Conservation (phyloP, 257 asterid species). For the Solanum raphanifolium region DNA sequence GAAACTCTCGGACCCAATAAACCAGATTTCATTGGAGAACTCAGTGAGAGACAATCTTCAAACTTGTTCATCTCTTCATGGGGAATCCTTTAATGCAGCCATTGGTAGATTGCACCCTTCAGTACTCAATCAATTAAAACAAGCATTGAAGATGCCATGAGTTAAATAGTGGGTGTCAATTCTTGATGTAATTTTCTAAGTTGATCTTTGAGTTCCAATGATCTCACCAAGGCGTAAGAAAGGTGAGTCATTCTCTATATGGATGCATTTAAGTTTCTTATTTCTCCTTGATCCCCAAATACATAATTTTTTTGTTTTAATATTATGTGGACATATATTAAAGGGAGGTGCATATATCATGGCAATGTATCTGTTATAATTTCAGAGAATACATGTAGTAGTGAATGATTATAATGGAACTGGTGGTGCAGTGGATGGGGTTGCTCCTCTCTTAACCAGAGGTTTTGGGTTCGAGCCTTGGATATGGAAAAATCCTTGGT, state of each 20-base stretch:
- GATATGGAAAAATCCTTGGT: not conserved
- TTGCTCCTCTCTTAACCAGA: not conserved
- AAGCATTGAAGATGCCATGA: constrained; percentile 77
- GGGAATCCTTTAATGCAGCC: constrained; percentile 69
- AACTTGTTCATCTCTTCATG: constrained; percentile 81
- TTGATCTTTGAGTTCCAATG: constrained; percentile 12
- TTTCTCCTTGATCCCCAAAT: not conserved
- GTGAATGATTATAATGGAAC: not conserved
- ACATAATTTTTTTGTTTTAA: not conserved
- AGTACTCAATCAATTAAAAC: constrained; percentile 66
- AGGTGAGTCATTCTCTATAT: not conserved
- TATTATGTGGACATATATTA: not conserved
- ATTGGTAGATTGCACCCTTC: constrained; percentile 85
- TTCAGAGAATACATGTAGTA: not conserved
- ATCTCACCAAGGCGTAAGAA: constrained; percentile 7
- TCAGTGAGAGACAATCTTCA: constrained; percentile 84
- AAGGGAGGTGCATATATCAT: not conserved
- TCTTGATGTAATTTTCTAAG: constrained; percentile 11
- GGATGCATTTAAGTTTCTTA: not conserved
- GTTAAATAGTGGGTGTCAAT: not conserved
- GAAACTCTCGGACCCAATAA: constrained; percentile 78
- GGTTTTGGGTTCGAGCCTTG: not conserved
- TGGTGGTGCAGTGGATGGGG: not conserved
- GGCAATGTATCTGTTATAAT: not conserved
- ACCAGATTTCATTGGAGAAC: constrained; percentile 65